phyloP scores from a whole-genome alignment of 192 early-diverging fungal genomes.

The Coemansia sp. region DNA sequence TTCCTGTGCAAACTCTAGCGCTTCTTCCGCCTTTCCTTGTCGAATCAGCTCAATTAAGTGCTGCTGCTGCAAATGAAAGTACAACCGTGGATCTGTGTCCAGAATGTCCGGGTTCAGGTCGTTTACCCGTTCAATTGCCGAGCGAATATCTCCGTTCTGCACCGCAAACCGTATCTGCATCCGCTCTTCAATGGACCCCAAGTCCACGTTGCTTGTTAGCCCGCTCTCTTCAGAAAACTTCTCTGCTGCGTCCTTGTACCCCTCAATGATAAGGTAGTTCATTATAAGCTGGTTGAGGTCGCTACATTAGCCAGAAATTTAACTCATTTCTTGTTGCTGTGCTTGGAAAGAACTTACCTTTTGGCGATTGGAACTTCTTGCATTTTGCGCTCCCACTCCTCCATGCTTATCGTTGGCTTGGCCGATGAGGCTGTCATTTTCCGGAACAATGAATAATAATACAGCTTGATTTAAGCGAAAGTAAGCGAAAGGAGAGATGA shows the following conservation, averaged over 20 bases:
- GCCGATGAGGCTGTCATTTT: constrained; percentile 44
- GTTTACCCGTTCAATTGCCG: constrained; percentile 96
- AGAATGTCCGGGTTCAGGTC: constrained; percentile 98
- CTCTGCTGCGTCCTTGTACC: constrained; percentile 98
- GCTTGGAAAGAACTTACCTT: constrained; percentile 55
- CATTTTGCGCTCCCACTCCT: constrained; percentile 85
- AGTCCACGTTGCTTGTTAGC: constrained; percentile 73
- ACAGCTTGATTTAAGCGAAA: constrained; percentile 1
- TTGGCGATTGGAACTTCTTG: constrained; percentile 82
- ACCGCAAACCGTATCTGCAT: constrained; percentile 93
- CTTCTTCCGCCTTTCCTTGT: constrained; percentile 72
- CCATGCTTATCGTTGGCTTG: constrained; percentile 62
- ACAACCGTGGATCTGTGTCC: constrained; percentile 90
- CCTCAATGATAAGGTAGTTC: constrained; percentile 99
- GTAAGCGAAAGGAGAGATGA: neutral
- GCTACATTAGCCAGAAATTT: constrained; percentile 32
- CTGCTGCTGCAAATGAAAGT: constrained; percentile 97
- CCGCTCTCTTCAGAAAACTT: constrained; percentile 90
- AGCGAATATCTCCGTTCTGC: constrained; percentile 83
- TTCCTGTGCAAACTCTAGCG: constrained; percentile 94
- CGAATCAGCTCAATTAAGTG: constrained; percentile 94
- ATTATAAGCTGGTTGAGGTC: constrained; percentile 97
- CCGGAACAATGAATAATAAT: constrained; percentile 8
- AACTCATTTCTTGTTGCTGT: neutral
- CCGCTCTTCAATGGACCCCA: constrained; percentile 88